A percentile compares a stretch with the other conserved stretches of the same genome.
Conservation (phyloP, 2,329 filamentous ascomycete species). For the Fusarium duplospermum region DNA sequence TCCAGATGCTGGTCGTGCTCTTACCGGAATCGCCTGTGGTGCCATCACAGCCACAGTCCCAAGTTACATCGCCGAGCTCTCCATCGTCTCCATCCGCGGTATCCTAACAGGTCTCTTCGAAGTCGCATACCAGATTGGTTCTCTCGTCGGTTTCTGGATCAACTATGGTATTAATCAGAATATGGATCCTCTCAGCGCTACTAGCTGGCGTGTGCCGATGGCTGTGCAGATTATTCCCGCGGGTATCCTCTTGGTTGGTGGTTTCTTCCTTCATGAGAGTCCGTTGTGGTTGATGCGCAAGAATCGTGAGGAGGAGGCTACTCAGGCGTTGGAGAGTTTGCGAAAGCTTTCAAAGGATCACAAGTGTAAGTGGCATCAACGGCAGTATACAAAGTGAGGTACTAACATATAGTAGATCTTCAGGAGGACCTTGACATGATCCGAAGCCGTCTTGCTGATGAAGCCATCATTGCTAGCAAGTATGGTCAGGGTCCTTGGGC, state of each 20-base stretch:
- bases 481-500: constrained; percentile 50
- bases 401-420: constrained; percentile 49
- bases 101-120: constrained; percentile 66
- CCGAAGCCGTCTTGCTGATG: constrained; percentile 49
- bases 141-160: constrained; percentile 64
- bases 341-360: constrained; percentile 57
- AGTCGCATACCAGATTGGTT: constrained; percentile 65
- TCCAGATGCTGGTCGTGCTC: constrained; percentile 66
- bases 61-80: constrained; percentile 72
- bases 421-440: constrained; percentile 63
- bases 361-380: constrained; percentile 35
- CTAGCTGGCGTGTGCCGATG: constrained; percentile 62
- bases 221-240: constrained; percentile 60
- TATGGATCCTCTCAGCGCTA: constrained; percentile 47
- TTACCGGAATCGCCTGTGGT: constrained; percentile 69
- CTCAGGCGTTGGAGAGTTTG: constrained; percentile 50
- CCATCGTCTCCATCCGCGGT: constrained; percentile 68
- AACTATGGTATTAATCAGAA: constrained; percentile 58
- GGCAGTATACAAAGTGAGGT: not conserved
- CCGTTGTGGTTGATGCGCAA: constrained; percentile 54
- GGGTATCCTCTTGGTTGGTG: constrained; percentile 56
- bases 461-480: constrained; percentile 46
- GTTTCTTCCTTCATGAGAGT: constrained; percentile 58
- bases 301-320: constrained; percentile 48
- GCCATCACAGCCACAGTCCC: constrained; percentile 69